Conservation (phyloP, 2,329 filamentous ascomycete species). For the Didymella pomorum region DNA sequence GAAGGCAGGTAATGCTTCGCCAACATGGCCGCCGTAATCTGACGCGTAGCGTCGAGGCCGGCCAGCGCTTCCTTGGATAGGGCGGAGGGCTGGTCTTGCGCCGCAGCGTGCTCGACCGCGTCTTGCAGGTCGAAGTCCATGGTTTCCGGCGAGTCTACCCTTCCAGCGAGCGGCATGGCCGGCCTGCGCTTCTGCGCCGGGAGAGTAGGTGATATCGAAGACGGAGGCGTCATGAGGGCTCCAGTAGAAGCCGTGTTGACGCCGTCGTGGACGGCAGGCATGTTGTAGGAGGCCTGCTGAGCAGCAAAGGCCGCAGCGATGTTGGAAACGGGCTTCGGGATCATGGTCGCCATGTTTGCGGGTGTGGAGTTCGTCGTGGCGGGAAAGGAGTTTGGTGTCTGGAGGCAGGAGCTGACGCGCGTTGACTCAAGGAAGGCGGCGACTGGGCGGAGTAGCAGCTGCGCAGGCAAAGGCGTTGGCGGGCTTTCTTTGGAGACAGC, state of each 20-base stretch:
- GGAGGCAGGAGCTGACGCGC: constrained; percentile 37
- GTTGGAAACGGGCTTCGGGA: constrained; percentile 51
- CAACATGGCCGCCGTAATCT: constrained; percentile 84
- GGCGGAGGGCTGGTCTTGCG: constrained; percentile 53
- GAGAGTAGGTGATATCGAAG: constrained; percentile 90
- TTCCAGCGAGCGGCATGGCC: constrained; percentile 55
- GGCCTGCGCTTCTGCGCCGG: constrained; percentile 78
- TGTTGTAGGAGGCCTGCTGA: constrained; percentile 35
- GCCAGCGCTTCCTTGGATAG: constrained; percentile 62
- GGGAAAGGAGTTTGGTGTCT: constrained; percentile 3
- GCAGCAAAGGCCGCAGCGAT: constrained; percentile 52
- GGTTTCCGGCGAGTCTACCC: constrained; percentile 61
- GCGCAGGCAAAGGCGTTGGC: constrained; percentile 18
- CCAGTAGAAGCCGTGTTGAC: constrained; percentile 32
- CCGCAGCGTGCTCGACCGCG: constrained; percentile 61
- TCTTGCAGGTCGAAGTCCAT: constrained; percentile 89
- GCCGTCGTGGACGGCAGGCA: constrained; percentile 44
- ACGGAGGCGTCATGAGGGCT: constrained; percentile 86
- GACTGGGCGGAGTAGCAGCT: constrained; percentile 31
- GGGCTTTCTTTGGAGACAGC: constrained; percentile 27
- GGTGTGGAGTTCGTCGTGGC: constrained; percentile 3
- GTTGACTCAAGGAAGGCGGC: constrained; percentile 42
- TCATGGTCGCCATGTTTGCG: constrained; percentile 48
- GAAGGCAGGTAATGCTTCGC: constrained; percentile 90
- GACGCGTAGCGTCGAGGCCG: constrained; percentile 74